Base-by-base conservation (phyloP, 1,284 basidiomycete genomes). In the Boletellus deceptivus region DNA sequence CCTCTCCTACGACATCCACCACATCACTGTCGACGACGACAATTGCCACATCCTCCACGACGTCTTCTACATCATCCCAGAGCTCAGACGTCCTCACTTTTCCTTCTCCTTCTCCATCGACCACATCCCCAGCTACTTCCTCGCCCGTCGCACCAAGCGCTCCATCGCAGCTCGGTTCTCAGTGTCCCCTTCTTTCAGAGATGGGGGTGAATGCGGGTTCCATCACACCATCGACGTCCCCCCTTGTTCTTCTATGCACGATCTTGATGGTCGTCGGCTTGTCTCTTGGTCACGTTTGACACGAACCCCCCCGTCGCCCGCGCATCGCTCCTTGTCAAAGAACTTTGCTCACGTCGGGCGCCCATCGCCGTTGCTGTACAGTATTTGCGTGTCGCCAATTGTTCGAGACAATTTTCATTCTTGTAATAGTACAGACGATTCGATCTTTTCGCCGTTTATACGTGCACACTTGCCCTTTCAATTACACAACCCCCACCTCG, bases 91-190 rank as follows among this genome's bases (percentile, higher is more conserved):
- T 53, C 25, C 44, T 18, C 10, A 58, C 47, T 6, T 48, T 41
- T 14, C 34, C 49, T 11, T 20, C 51, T 11, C 16, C 3, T 37
- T 53, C 46, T 6, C 29, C 33, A 0, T 38, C 52, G 13, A 14
- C 46, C 11, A 49, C 43, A 8, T 54, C 61, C 22, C 10, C 42
- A 17, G 3, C 46, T 11, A 14, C 51, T 9, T 31, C 53, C 16
- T 52, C 50, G 4, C 1, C 49, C 8, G 40, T 51, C 3, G 29
- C 17, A n/a, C 40, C 43, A 25, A 59, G 33, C 40, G 48, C 63
- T 6, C 48, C 59, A 36, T 54, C 65, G 4, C 66, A 68, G 18
- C 35, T 55, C 13, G 25, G 53, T 27, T 50, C 66, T 3, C 64
- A 65, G 34, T 65, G 67, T 54, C 64, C 59, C 16, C 49, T 47